Conservation (phyloP, 176 grass and related monocot genomes). For the Raddia distichophylla region DNA sequence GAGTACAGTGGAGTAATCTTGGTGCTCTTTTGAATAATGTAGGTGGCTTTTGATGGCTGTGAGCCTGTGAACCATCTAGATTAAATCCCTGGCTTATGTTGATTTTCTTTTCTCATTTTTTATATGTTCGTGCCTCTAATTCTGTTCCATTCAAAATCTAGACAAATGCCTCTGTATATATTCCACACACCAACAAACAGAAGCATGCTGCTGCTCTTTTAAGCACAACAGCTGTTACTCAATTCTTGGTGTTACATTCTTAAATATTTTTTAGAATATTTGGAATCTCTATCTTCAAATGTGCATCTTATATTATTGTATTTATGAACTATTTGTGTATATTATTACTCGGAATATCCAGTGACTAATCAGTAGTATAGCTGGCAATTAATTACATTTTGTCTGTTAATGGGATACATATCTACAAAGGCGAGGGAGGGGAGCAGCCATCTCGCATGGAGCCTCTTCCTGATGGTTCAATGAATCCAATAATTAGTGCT, state of each 20-base stretch:
- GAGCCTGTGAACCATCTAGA: neutral
- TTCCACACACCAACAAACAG: neutral
- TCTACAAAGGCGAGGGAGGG: slow-evolving; percentile 65
- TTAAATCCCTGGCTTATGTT: neutral
- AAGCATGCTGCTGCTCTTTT: neutral
- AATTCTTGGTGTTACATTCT: neutral
- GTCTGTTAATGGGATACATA: slow-evolving; percentile 28
- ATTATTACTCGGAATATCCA: slow-evolving; percentile 3
- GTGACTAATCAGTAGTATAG: neutral
- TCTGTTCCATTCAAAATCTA: neutral
- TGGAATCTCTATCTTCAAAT: neutral
- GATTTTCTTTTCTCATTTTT: neutral
- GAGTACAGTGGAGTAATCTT: neutral
- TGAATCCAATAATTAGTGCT: slow-evolving; percentile 61
- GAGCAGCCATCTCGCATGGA: slow-evolving; percentile 67
- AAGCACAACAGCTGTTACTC: slow-evolving; percentile 7
- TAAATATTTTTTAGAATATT: neutral
- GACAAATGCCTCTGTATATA: neutral
- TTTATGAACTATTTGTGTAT: neutral
- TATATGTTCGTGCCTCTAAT: neutral
- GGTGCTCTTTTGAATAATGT: neutral
- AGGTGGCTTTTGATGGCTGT: neutral
- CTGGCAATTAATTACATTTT: slow-evolving; percentile 34
- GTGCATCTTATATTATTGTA: neutral
- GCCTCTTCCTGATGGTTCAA: slow-evolving; percentile 58